Conservation (phyloP, 2,329 filamentous ascomycete genomes). For the Curvularia verruculosa region DNA sequence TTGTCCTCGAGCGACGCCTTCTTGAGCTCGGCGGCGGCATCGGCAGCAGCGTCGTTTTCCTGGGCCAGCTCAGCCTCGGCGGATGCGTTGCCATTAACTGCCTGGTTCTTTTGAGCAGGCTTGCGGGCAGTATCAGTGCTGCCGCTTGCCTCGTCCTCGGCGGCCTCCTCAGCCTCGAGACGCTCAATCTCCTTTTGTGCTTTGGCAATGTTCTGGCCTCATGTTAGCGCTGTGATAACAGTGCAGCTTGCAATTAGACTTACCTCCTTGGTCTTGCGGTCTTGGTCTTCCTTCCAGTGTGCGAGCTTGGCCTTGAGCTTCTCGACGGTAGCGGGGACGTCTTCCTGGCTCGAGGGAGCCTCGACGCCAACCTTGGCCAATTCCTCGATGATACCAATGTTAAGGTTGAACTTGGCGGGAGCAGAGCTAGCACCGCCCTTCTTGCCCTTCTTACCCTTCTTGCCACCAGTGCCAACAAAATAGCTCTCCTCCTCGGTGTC, state of each 20-base stretch:
- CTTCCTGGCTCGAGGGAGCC: slow-evolving; percentile 82
- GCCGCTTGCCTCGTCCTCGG: slow-evolving; percentile 55
- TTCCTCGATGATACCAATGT: slow-evolving; percentile 89
- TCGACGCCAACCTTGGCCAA: slow-evolving; percentile 83
- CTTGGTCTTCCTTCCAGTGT: slow-evolving; percentile 90
- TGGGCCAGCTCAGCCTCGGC: slow-evolving; percentile 62
- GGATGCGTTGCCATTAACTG: slow-evolving; percentile 58
- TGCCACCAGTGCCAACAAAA: slow-evolving; percentile 72
- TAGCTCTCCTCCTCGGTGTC: slow-evolving; percentile 87
- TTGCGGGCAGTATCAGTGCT: slow-evolving; percentile 64
- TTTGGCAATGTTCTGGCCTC: slow-evolving; percentile 85
- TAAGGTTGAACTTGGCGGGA: slow-evolving; percentile 76
- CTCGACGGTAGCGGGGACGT: slow-evolving; percentile 79
- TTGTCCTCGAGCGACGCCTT: slow-evolving; percentile 65
- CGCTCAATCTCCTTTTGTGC: slow-evolving; percentile 94
- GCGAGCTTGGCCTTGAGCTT: slow-evolving; percentile 92
- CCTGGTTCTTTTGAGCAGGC: slow-evolving; percentile 57
- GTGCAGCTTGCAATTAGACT: slow-evolving; percentile 46
- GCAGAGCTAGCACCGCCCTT: slow-evolving; percentile 70
- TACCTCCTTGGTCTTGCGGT: slow-evolving; percentile 87
- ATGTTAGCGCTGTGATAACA: slow-evolving; percentile 18
- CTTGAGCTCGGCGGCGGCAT: slow-evolving; percentile 66
- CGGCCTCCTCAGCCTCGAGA: slow-evolving; percentile 73
- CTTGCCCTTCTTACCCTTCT: slow-evolving; percentile 89
- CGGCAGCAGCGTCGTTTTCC: slow-evolving; percentile 64